A percentile compares a stretch with the other conserved stretches of the same genome.
Conservation (phyloP, 2,329 filamentous ascomycete genomes). For the Calonectria leucothoes region DNA sequence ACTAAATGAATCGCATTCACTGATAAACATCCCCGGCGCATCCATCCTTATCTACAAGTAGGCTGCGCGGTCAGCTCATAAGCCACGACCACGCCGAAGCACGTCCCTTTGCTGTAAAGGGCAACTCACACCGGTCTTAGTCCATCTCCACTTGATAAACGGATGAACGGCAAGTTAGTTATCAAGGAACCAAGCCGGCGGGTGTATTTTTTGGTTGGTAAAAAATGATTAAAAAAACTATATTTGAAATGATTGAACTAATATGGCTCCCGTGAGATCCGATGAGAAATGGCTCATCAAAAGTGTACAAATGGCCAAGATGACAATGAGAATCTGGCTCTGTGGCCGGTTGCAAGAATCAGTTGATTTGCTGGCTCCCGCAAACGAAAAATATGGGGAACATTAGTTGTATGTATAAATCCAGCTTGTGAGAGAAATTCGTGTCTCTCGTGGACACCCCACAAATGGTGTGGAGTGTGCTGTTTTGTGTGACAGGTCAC, state of each 20-base stretch:
- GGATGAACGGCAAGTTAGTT: neutral
- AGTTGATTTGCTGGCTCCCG: neutral
- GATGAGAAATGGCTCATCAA: neutral
- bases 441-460: neutral
- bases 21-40: neutral
- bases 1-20: neutral
- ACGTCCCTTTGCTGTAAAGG: slow-evolving; percentile 5
- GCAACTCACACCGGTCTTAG: neutral
- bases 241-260: neutral
- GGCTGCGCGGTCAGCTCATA: neutral
- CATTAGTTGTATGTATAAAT: neutral
- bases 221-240: neutral
- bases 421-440: neutral
- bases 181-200: neutral
- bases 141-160: neutral
- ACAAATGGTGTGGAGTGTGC: neutral
- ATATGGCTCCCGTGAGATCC: neutral
- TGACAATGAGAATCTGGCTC: neutral
- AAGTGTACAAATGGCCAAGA: neutral
- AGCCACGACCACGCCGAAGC: neutral
- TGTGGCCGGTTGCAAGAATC: neutral
- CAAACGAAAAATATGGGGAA: neutral
- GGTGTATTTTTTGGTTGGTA: neutral
- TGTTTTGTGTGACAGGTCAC: neutral
- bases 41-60: neutral